Evolutionary conservation across 1,284 basidiomycete genomes (phyloP).

Genomic region (Ceratobasidium sp.): DNA sequence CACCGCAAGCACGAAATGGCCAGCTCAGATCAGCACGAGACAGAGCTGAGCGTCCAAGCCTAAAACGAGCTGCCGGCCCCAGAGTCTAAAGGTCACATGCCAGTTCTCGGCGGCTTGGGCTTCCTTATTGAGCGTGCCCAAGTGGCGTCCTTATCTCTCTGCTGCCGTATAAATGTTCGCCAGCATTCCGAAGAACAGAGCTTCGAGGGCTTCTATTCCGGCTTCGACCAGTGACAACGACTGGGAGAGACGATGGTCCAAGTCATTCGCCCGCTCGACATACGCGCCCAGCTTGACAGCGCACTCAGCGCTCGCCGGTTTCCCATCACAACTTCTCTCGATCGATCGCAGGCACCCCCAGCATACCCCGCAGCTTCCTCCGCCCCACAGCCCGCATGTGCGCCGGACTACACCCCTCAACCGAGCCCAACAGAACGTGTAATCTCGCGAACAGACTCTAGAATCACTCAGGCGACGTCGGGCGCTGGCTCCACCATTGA

Average conservation of each 20-base stretch:
- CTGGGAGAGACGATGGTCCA: slow-evolving; percentile 7
- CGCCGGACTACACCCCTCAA: slow-evolving; percentile 26
- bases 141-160: slow-evolving; percentile 26
- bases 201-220: not conserved
- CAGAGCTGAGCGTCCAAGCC: not conserved
- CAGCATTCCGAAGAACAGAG: not conserved
- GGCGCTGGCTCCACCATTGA: not conserved
- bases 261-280: slow-evolving; percentile 25
- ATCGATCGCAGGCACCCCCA: slow-evolving; percentile 27
- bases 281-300: slow-evolving; percentile 4
- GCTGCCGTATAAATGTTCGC: not conserved
- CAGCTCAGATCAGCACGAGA: no score
- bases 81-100: slow-evolving; percentile 14
- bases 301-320: not conserved
- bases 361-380: slow-evolving; percentile 18
- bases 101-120: slow-evolving; percentile 17
- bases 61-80: not conserved
- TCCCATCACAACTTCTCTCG: not conserved
- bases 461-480: not conserved
- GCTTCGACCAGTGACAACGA: not conserved
- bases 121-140: slow-evolving; percentile 10
- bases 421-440: slow-evolving; percentile 29
- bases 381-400: not conserved
- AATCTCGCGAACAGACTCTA: slow-evolving; percentile 25
- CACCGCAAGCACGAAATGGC: no score